Base-by-base conservation (phyloP, 1,284 basidiomycete genomes). In the Meripilus lineatus region DNA sequence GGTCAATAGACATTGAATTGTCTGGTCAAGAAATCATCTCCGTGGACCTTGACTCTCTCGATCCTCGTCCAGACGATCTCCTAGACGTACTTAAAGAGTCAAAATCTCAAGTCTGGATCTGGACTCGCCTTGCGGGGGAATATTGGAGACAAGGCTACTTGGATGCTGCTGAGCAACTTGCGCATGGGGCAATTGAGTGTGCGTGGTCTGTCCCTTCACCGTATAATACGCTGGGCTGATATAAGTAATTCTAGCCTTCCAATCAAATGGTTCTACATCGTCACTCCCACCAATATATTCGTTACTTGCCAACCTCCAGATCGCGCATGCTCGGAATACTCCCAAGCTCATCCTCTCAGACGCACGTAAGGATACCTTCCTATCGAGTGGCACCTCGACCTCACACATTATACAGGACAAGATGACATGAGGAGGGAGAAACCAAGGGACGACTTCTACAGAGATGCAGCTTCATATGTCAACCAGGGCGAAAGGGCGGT, bases 261-360 rank as follows among this genome's bases (percentile, higher is more conserved):
- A 73, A 34, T 63, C 66, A 7, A 76, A 75, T 46, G 74, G 70
- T 10, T 66, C 66, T 11, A 60, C 63, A 2, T 58, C 69, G 14
- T 70, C 73, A 0, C 62, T 79, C 41, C 75, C 73, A 18, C 84
- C 88, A 6, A 73, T 93, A 41, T 84, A 89, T 51, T 77, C 85
- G 17, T 72, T 95, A 46, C 71, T 91, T 18, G 91, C 90, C 1
- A 93, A 92, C 62, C 77, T 94, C 38, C 78, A 87, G 46, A 75
- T 95, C 46, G 79, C 85, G 2, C 72, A 80, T 51, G 86, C 91
- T 1, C 75, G 87, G 23, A 75, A 74, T 42, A 91, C 91, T 11
- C 93, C 93, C 1, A 94, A 92, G 58, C 58, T 85, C 4, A 70
- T 88, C 21, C 62, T 94, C 1, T 59, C 72, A 1, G 77, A 85